phyloP scores from a whole-genome alignment of 2,329 filamentous ascomycete genomes.

The Neonectria sp. region DNA sequence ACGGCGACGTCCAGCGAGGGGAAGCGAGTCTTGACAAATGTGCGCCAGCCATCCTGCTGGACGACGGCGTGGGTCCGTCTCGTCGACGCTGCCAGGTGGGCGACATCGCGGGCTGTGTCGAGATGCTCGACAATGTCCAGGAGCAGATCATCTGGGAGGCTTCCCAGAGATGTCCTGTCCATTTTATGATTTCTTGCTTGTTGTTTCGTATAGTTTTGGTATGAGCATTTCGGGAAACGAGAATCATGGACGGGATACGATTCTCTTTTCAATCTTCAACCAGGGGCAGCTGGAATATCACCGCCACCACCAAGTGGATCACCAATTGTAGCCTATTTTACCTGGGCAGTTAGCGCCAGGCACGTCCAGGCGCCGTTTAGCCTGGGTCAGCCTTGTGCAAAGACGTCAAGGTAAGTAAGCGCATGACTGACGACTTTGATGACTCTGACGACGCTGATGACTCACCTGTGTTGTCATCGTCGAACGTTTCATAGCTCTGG shows the following conservation, averaged over 20 bases:
- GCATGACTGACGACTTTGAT: neutral
- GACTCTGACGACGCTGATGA: neutral
- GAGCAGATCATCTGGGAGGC: conserved; percentile 66
- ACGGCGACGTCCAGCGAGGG: conserved; percentile 55
- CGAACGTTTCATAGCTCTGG: neutral
- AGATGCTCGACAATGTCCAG: conserved; percentile 64
- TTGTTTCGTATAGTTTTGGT: conserved; percentile 24
- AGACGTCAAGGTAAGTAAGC: neutral
- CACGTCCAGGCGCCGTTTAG: neutral
- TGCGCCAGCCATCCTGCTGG: conserved; percentile 62
- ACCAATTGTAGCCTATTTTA: neutral
- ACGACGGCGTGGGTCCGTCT: conserved; percentile 58
- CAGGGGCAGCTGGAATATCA: neutral
- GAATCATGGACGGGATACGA: neutral
- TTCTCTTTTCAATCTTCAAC: conserved; percentile 16
- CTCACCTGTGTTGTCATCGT: neutral
- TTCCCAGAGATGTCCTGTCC: conserved; percentile 53
- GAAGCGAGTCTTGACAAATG: conserved; percentile 64
- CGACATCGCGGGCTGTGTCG: conserved; percentile 64
- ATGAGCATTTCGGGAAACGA: conserved; percentile 28
- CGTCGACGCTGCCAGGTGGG: conserved; percentile 58
- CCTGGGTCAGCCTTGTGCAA: neutral
- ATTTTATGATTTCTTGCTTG: conserved; percentile 36
- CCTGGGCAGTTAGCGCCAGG: neutral
- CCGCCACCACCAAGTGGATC: conserved; percentile 5